These are phyloP conservation scores for Sicyos baderoa DNA, from an alignment of 306 rosid species.

Conservation along the genomic window DNA sequence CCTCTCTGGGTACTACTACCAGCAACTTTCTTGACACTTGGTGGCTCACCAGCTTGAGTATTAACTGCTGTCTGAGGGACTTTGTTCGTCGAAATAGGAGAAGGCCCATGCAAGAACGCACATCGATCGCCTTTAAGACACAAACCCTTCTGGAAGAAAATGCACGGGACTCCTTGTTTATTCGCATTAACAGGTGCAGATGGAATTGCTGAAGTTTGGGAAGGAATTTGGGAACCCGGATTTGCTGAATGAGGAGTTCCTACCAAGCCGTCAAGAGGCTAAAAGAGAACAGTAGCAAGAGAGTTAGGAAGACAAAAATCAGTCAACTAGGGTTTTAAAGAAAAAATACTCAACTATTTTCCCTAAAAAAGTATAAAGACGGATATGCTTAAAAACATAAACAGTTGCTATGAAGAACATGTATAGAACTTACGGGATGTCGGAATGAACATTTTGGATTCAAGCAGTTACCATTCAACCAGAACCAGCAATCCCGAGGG, in stretches of 20 bases:
- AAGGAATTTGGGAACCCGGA: constrained; percentile 42
- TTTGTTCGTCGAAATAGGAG: constrained; percentile 37
- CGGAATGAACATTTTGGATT: constrained; percentile 87
- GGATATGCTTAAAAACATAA: neutral
- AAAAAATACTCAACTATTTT: neutral
- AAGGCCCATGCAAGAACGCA: constrained; percentile 68
- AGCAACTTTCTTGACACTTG: constrained; percentile 39
- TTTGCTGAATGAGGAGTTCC: constrained; percentile 49
- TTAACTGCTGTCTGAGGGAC: constrained; percentile 33
- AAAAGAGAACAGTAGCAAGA: constrained; percentile 8
- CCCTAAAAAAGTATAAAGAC: neutral
- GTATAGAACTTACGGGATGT: constrained; percentile 66
- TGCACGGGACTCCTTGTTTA: constrained; percentile 77
- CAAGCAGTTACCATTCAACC: constrained; percentile 93
- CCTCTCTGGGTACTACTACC: constrained; percentile 43
- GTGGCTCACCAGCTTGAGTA: constrained; percentile 39
- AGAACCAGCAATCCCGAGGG: constrained; percentile 93
- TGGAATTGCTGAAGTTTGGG: constrained; percentile 36
- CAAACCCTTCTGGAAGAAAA: constrained; percentile 76
- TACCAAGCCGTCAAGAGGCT: constrained; percentile 87
- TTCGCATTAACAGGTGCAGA: constrained; percentile 38
- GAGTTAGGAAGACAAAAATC: constrained; percentile 7
- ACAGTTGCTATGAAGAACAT: constrained; percentile 10
- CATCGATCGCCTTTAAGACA: constrained; percentile 91
- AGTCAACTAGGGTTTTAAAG: neutral